phyloP scores from a whole-genome alignment of 495 filamentous ascomycete species.

The Penicillium steckii region DNA sequence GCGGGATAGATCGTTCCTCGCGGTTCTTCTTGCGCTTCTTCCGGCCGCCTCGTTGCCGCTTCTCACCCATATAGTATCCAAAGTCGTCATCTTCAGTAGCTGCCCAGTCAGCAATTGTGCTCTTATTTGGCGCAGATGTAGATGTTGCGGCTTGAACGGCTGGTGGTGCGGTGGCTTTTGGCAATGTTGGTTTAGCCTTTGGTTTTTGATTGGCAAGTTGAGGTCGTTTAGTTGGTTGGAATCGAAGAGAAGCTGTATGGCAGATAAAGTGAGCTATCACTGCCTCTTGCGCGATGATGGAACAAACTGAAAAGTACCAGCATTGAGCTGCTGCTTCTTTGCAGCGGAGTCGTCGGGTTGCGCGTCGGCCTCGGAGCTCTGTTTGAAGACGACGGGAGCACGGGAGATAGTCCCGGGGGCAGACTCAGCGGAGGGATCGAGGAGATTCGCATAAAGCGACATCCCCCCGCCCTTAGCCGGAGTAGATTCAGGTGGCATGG shows the following conservation, averaged over 20 bases:
- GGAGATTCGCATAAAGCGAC: slow-evolving; percentile 65
- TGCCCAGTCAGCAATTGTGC: slow-evolving; percentile 82
- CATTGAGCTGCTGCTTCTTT: slow-evolving; percentile 71
- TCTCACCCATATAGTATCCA: slow-evolving; percentile 59
- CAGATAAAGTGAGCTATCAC: slow-evolving; percentile 49
- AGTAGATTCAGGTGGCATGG: slow-evolving; percentile 39
- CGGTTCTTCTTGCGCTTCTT: slow-evolving; percentile 85
- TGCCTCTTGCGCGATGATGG: slow-evolving; percentile 20
- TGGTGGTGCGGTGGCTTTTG: slow-evolving; percentile 35
- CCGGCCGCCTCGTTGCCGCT: slow-evolving; percentile 73
- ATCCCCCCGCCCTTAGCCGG: slow-evolving; percentile 38
- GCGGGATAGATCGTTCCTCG: slow-evolving; percentile 56
- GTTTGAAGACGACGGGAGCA: slow-evolving; percentile 76
- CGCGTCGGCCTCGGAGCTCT: slow-evolving; percentile 45
- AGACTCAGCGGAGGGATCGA: slow-evolving; percentile 50
- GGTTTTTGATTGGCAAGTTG: slow-evolving; percentile 66
- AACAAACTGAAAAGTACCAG: slow-evolving; percentile 57
- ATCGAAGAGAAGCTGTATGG: slow-evolving; percentile 68
- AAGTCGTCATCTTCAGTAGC: slow-evolving; percentile 74
- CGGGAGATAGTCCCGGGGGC: slow-evolving; percentile 67
- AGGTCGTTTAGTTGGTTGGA: slow-evolving; percentile 82
- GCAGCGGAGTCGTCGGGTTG: slow-evolving; percentile 54
- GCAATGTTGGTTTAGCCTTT: slow-evolving; percentile 57
- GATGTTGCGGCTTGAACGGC: slow-evolving; percentile 24
- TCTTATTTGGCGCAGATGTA: slow-evolving; percentile 48